Conservation (phyloP, 2,329 filamentous ascomycete species). For the Xylariaceae sp. region DNA sequence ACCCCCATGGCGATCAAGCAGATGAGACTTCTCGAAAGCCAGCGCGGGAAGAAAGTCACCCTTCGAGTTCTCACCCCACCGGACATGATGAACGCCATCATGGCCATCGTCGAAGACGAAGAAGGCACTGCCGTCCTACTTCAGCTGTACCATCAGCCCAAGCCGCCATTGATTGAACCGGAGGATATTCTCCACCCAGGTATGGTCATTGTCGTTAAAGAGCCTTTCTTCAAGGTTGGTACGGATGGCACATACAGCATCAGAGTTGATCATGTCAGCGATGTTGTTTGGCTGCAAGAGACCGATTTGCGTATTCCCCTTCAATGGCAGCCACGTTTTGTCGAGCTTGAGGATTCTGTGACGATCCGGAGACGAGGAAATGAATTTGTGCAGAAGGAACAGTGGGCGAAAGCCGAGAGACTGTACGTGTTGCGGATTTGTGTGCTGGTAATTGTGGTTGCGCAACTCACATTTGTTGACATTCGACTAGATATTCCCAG, state of each 20-base stretch:
- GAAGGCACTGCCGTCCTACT: constrained; percentile 32
- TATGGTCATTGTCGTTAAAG: constrained; percentile 45
- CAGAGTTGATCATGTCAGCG: constrained; percentile 50
- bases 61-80: constrained; percentile 22
- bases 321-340: constrained; percentile 29
- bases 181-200: constrained; percentile 33
- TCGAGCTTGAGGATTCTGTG: constrained; percentile 13
- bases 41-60: constrained; percentile 19
- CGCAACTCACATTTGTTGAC: neutral
- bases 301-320: constrained; percentile 38
- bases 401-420: constrained; percentile 29
- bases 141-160: constrained; percentile 40
- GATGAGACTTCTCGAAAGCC: constrained; percentile 31
- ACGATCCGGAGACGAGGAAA: constrained; percentile 34
- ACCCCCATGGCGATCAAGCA: constrained; percentile 23
- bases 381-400: constrained; percentile 19
- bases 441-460: no score
- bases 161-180: constrained; percentile 31
- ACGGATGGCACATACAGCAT: constrained; percentile 39
- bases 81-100: constrained; percentile 15
- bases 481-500: constrained; percentile 32
- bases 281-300: constrained; percentile 38
- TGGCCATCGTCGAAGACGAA: constrained; percentile 39
- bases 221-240: constrained; percentile 47
- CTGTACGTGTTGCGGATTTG: constrained; percentile 35